Base-by-base conservation (phyloP, 148 eudicot species). In the Hydrangea macrophylla region DNA sequence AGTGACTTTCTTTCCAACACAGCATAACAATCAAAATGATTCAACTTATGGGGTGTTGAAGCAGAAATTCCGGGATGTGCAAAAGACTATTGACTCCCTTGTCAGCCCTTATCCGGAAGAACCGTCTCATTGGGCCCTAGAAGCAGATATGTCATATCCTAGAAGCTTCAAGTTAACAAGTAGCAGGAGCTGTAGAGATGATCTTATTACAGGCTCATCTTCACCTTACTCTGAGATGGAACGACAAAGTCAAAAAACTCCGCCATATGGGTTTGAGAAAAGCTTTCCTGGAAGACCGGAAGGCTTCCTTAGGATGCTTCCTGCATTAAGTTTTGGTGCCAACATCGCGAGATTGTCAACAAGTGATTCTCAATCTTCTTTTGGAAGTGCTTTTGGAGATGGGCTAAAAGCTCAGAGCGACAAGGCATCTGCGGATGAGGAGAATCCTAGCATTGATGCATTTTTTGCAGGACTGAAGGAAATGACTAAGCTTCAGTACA, bases 391-490 rank as follows among this genome's bases (percentile, higher is more conserved):
- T 67, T 70, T 77, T 31, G 56, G 74, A 6, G 88, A 90, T 64
- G 92, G 83, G 40, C 33, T 66, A 3, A 86, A 68, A 57, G 75
- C 88, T 55, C 84, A 61, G 65, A 76, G 73, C 40, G 65, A 75
- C 68, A 76, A 54, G 26, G 74, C 37, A 65, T 57, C 62, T 12
- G 72, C 75, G 17, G 89, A 90, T 69, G 92, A 85, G 71, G 88
- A 85, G 62, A 85, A 90, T 57, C 86, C 97, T 15, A 86, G 86
- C 71, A 81, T 94, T 22, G 83, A 81, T 65, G 75, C 76, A 54
- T 94, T 94, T 73, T 90, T 94, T 59, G 96, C 92, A 27, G 92
- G 92, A 57, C 79, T 94, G 73, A 85, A 86, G 75, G 90, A 86
- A 76, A 78, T 81, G 85, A 97, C 96, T 40, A 88, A 89, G 79